Conservation (phyloP, 169 alveolate species). For the Miamiensis avidus region DNA sequence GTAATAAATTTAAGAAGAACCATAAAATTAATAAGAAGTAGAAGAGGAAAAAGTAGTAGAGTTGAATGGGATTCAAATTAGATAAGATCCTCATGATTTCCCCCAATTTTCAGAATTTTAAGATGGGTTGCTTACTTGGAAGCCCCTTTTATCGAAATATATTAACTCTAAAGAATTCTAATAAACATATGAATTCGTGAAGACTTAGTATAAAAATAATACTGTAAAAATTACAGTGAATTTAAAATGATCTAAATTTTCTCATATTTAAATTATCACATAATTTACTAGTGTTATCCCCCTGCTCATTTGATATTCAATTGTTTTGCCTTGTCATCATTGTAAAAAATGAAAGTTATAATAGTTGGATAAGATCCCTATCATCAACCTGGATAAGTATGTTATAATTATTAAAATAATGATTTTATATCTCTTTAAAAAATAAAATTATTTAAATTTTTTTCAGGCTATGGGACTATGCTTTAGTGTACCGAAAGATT, state of each 20-base stretch:
- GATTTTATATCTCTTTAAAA: too few relatives aligned
- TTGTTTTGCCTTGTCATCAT: conserved; percentile 73
- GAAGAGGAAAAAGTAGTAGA: conserved; percentile 1
- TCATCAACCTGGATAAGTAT: conserved; percentile 92
- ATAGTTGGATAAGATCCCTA: conserved; percentile 99
- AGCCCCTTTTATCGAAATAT: conserved; percentile 47
- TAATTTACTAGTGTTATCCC: conserved; percentile 64
- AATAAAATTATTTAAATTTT: too few relatives aligned
- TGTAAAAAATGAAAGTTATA: conserved; percentile 93
- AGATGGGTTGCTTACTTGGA: conserved; percentile 57
- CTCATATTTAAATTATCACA: not conserved
- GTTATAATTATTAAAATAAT: too few relatives aligned
- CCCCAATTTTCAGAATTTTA: conserved; percentile 56
- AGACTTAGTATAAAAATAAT: conserved; percentile 59
- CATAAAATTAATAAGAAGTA: conserved; percentile 8
- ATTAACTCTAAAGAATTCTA: conserved; percentile 47
- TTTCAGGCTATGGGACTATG: conserved; percentile 91
- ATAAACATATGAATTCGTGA: conserved; percentile 61
- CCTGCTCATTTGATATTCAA: conserved; percentile 78
- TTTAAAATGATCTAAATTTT: too few relatives aligned
- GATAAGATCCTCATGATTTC: conserved; percentile 31
- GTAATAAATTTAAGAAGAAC: conserved; percentile 1
- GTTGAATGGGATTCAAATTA: conserved; percentile 19
- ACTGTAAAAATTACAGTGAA: conserved; percentile 16
- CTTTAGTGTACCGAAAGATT: conserved; percentile 95